These are phyloP conservation scores for Daphne laureola DNA, from an alignment of 441 rosid species.

Conservation along the genomic window DNA sequence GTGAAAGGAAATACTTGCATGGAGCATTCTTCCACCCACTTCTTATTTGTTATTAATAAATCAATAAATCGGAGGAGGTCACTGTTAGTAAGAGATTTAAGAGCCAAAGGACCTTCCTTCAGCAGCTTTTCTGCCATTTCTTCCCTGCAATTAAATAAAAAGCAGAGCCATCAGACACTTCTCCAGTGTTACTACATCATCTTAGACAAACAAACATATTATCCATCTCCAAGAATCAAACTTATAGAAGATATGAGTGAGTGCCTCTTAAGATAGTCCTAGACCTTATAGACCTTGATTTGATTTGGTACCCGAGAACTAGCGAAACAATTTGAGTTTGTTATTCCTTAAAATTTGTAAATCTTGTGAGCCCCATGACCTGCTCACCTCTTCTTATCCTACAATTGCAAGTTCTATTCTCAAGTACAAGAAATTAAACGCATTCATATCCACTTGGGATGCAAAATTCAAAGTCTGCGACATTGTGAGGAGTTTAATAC, in stretches of 20 bases:
- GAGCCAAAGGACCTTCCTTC: constrained; percentile 51
- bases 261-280: not conserved
- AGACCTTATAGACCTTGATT: not conserved
- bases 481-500: not conserved
- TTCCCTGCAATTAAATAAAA: constrained; percentile 35
- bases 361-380: constrained; percentile 1
- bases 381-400: constrained; percentile 20
- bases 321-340: not conserved
- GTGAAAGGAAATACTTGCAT: constrained; percentile 44
- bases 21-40: constrained; percentile 53
- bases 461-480: constrained; percentile 7
- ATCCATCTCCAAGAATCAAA: not conserved
- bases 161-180: constrained; percentile 6
- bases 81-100: constrained; percentile 30
- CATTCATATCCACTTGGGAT: constrained; percentile 8
- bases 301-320: not conserved
- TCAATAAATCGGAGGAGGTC: constrained; percentile 46
- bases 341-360: constrained; percentile 3
- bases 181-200: not conserved
- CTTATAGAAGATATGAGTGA: not conserved
- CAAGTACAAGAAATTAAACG: constrained; percentile 9
- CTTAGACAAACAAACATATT: not conserved
- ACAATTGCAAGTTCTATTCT: too few relatives aligned
- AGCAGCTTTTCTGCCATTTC: constrained; percentile 47
- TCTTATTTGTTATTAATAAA: constrained; percentile 44